These are phyloP conservation scores for Psilocybe sp. DNA, from an alignment of 768 basidiomycete genomes.

Conservation along the genomic window DNA sequence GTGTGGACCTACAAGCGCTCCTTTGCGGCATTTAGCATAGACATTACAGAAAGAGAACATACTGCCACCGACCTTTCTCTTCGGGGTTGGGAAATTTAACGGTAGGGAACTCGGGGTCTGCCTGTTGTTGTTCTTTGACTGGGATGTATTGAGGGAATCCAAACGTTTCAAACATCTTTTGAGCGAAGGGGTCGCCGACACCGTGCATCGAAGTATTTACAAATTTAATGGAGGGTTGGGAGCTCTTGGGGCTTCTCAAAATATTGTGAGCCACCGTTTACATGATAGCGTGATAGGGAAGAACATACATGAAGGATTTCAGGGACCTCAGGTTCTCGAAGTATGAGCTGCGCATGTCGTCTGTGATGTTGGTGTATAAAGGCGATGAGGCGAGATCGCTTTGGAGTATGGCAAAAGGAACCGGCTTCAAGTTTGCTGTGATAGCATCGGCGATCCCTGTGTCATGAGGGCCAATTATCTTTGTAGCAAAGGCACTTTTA, in stretches of 20 bases:
- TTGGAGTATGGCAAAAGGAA: conserved; percentile 35
- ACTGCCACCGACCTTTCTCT: conserved; percentile 61
- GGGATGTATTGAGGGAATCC: conserved; percentile 59
- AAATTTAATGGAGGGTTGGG: conserved; percentile 46
- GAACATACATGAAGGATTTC: conserved; percentile 24
- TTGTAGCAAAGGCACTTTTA: conserved; percentile 1
- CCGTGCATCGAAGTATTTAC: conserved; percentile 93
- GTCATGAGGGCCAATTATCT: conserved; percentile 89
- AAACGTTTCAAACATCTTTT: conserved; percentile 52
- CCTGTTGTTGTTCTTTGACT: conserved; percentile 63
- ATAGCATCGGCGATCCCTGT: conserved; percentile 71
- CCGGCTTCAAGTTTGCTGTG: conserved; percentile 53
- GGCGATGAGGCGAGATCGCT: conserved; percentile 34
- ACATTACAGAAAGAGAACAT: background rate
- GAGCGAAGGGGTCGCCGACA: conserved; percentile 68
- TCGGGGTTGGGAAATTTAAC: conserved; percentile 88
- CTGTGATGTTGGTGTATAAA: conserved; percentile 54
- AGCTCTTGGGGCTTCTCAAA: conserved; percentile 32
- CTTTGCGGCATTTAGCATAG: conserved; percentile 1
- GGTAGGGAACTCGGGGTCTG: conserved; percentile 86
- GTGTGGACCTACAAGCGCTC: conserved; percentile 19
- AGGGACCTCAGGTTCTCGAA: conserved; percentile 37
- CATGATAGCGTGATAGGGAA: background rate
- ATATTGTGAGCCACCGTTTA: background rate
- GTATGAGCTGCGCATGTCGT: conserved; percentile 58